phyloP scores from a whole-genome alignment of 2,329 filamentous ascomycete species.

The Fusarium piperis region DNA sequence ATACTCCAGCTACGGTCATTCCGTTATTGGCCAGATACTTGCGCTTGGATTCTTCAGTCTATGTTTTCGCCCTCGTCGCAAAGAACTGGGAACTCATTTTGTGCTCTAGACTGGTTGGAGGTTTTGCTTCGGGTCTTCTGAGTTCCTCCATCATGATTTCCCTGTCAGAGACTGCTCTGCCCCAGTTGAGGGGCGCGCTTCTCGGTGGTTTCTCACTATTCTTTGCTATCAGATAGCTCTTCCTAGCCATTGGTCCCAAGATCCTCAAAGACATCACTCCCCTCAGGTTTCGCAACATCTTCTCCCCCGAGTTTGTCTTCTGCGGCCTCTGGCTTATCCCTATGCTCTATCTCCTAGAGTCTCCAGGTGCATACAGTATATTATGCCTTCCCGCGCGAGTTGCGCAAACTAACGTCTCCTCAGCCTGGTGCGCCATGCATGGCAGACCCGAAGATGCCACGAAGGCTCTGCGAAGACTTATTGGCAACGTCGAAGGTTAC shows the following conservation, averaged over 20 bases:
- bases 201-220: background rate
- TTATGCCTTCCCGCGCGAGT: too few species aligned
- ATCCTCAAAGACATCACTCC: background rate
- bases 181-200: background rate
- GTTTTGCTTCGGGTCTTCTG: background rate
- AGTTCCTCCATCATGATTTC: conserved; percentile 2
- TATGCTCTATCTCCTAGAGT: background rate
- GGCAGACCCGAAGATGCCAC: background rate
- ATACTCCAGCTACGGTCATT: background rate
- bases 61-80: background rate
- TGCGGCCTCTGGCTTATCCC: background rate
- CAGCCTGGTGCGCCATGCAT: background rate
- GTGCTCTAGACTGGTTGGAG: background rate
- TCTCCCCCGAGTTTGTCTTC: conserved; percentile 4
- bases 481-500: conserved; percentile 5
- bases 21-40: background rate
- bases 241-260: conserved; percentile 1
- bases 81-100: background rate
- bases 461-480: background rate
- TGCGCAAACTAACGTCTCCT: background rate
- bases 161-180: background rate
- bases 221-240: background rate
- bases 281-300: background rate
- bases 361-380: background rate
- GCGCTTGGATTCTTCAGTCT: background rate